Conservation (phyloP, 192 early-diverging fungal species). For the Backusella tarrabulga region DNA sequence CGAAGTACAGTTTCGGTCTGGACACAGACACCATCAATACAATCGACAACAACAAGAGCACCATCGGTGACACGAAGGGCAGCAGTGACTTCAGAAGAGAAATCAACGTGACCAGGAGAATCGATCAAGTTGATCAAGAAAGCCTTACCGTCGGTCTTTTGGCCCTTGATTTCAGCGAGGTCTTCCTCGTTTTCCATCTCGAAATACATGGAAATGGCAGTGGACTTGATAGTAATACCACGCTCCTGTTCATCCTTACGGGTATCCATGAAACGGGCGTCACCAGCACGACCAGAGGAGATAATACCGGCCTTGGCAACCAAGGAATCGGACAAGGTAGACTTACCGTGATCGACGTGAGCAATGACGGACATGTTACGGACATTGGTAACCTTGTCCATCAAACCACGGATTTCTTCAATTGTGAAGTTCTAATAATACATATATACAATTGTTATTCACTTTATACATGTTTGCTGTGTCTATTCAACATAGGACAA, state of each 20-base stretch:
- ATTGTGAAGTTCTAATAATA: conserved; percentile 46
- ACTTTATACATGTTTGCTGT: not conserved
- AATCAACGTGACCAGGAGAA: conserved; percentile 99
- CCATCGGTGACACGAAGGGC: conserved; percentile 99
- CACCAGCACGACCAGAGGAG: conserved; percentile 90
- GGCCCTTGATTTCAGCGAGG: conserved; percentile 76
- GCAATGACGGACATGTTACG: conserved; percentile 99
- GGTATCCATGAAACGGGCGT: conserved; percentile 96
- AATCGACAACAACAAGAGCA: conserved; percentile 97
- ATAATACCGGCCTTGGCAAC: conserved; percentile 99
- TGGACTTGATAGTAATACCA: conserved; percentile 99
- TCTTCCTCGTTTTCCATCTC: conserved; percentile 80
- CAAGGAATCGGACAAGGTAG: conserved; percentile 92
- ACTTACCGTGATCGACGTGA: conserved; percentile 99
- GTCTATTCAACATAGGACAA: not conserved
- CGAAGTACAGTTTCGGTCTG: conserved; percentile 99
- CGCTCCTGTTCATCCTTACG: conserved; percentile 97
- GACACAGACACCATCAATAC: conserved; percentile 96
- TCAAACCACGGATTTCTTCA: conserved; percentile 49
- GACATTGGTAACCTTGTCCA: conserved; percentile 75
- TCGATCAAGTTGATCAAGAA: conserved; percentile 99
- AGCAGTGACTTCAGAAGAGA: conserved; percentile 98
- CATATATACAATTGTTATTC: conserved; percentile 39
- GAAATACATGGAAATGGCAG: conserved; percentile 98
- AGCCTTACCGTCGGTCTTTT: conserved; percentile 82